These are phyloP conservation scores for Mucor lusitanicus DNA, from an alignment of 371 early-diverging fungal species.

Conservation along the genomic window DNA sequence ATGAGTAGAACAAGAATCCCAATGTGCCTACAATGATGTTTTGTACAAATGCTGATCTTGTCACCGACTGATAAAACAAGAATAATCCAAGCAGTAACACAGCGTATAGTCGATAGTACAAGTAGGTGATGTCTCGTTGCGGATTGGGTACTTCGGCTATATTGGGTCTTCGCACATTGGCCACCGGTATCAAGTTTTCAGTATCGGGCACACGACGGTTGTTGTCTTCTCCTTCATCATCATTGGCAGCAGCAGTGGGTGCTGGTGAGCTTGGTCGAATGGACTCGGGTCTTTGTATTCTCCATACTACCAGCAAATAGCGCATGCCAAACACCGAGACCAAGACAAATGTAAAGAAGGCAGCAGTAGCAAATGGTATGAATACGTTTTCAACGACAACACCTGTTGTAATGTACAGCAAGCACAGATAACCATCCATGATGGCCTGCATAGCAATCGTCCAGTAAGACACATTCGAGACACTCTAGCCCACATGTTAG, in stretches of 20 bases:
- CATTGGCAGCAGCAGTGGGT: background rate
- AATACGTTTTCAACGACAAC: constrained; percentile 61
- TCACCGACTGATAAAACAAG: constrained; percentile 66
- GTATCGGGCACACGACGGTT: constrained; percentile 3
- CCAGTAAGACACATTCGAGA: constrained; percentile 77
- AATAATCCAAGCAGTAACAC: constrained; percentile 64
- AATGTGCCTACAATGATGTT: constrained; percentile 48
- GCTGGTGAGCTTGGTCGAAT: constrained; percentile 26
- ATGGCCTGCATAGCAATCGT: constrained; percentile 71
- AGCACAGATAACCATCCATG: constrained; percentile 71
- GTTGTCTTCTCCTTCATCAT: background rate
- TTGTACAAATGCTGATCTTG: constrained; percentile 55
- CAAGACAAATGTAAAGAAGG: constrained; percentile 72
- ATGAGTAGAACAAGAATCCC: constrained; percentile 65
- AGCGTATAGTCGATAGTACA: constrained; percentile 40
- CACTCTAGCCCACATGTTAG: constrained; percentile 34
- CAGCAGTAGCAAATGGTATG: constrained; percentile 65
- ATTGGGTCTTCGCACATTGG: constrained; percentile 16
- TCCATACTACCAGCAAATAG: constrained; percentile 71
- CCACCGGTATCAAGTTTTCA: constrained; percentile 15
- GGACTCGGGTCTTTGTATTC: constrained; percentile 68
- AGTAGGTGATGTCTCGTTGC: constrained; percentile 21
- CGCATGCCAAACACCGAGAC: constrained; percentile 75
- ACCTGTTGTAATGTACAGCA: constrained; percentile 66
- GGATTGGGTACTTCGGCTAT: constrained; percentile 20